phyloP scores from a whole-genome alignment of 1,139 yeast species.

The Yamadazyma mexicana region DNA sequence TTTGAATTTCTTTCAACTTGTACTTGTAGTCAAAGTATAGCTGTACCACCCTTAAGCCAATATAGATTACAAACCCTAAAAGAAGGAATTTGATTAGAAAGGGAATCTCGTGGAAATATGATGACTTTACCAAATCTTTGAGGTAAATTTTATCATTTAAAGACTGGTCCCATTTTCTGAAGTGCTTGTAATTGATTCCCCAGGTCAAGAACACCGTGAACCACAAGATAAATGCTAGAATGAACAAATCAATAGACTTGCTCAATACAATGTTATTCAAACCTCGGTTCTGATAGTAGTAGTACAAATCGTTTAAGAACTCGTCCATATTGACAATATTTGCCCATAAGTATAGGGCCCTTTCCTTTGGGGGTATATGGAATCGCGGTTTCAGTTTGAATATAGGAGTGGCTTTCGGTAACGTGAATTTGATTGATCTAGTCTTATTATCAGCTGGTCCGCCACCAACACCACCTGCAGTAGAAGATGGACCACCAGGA shows the following conservation, averaged over 20 bases:
- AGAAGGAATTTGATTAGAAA: conserved; percentile 56
- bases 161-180: conserved; percentile 20
- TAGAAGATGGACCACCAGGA: neutral
- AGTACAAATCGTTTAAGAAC: conserved; percentile 79
- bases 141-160: conserved; percentile 28
- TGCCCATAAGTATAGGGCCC: conserved; percentile 95
- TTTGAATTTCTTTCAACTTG: conserved; percentile 60
- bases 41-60: conserved; percentile 60
- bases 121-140: conserved; percentile 52
- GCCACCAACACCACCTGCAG: conserved; percentile 2
- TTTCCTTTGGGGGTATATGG: conserved; percentile 60
- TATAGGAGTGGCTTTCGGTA: conserved; percentile 13
- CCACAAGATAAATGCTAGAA: conserved; percentile 73
- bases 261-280: conserved; percentile 70
- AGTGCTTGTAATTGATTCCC: conserved; percentile 68
- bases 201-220: conserved; percentile 79
- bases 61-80: conserved; percentile 60
- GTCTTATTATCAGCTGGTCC: conserved; percentile 1
- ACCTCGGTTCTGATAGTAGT: conserved; percentile 85
- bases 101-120: conserved; percentile 58
- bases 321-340: conserved; percentile 88
- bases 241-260: conserved; percentile 64
- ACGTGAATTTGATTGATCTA: conserved; percentile 11
- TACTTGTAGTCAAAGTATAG: conserved; percentile 51
- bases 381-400: conserved; percentile 17